Base-by-base conservation (phyloP, 257 asterid genomes). In the Solanum arcanum region DNA sequence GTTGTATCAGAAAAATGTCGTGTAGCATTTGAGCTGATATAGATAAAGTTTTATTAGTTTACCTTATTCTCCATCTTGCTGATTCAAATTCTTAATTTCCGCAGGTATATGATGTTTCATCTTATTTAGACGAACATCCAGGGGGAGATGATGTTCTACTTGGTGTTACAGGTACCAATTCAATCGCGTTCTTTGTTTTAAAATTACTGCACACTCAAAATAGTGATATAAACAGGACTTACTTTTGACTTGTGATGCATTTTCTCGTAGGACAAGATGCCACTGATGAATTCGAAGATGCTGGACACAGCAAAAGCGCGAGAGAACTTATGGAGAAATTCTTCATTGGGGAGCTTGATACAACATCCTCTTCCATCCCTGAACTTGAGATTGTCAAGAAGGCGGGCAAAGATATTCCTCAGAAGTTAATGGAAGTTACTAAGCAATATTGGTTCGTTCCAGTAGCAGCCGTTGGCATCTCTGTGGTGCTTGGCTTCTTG, bases 241-340 rank as follows among this genome's bases (percentile, higher is more conserved):
- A 29, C 44, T 31, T 80, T 80, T 25, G 37, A 35, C 86, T 69
- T 85, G 35, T 6, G 87, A 23, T 33, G 39, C 18, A 77, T 60
- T 77, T 77, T 44, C 33, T 23, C 86, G 47, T 85, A 96, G 99
- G 99, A 16, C 94, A 92, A 93, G 99, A 97, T 20, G 98, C 99
- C 9, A 95, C 98, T 1, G 98, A 97, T 9, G 99, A 96, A 80
- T 97, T 95, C 62, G 99, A 97, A 91, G 98, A 97, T 89, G 99
- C 98, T 3, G 99, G 99, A 78, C 99, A 97, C 59, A 93, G 99
- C 95, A 93, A 93, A 92, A 84, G 84, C 1, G 98, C 99, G 2
- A 91, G 97, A 92, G 98, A 94, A 74, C 94, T 89, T 12, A 91
- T 97, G 99, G 95, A 91, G 88, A 84, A 91, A 86, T 97, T 93